These are phyloP conservation scores for Penicillium tannophilum DNA, from an alignment of 495 filamentous ascomycete genomes.

Conservation along the genomic window DNA sequence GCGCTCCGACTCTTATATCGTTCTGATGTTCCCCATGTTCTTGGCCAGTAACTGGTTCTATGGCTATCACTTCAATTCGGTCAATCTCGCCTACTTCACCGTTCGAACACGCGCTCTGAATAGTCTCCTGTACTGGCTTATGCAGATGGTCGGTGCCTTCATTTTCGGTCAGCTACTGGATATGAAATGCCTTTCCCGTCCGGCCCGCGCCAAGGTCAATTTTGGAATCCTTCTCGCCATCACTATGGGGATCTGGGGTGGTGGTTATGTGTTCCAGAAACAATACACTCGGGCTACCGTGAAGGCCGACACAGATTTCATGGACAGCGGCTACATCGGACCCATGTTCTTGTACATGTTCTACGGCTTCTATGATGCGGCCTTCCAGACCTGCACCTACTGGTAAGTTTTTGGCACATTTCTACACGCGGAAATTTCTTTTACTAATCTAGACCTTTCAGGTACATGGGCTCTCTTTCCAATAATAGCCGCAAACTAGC, in stretches of 20 bases:
- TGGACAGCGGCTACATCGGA: slow-evolving; percentile 65
- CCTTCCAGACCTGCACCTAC: slow-evolving; percentile 84
- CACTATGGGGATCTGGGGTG: slow-evolving; percentile 85
- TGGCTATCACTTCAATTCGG: slow-evolving; percentile 53
- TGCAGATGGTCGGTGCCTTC: slow-evolving; percentile 84
- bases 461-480: slow-evolving; percentile 89
- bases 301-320: slow-evolving; percentile 62
- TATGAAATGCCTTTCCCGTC: slow-evolving; percentile 60
- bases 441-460: slow-evolving; percentile 24
- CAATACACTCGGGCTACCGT: slow-evolving; percentile 58
- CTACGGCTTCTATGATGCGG: slow-evolving; percentile 88
- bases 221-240: slow-evolving; percentile 67
- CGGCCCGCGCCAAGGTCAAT: slow-evolving; percentile 72
- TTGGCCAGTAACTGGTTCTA: slow-evolving; percentile 57
- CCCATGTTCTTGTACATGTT: slow-evolving; percentile 93
- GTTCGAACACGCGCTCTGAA: slow-evolving; percentile 83
- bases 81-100: slow-evolving; percentile 71
- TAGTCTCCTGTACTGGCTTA: slow-evolving; percentile 80
- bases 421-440: not conserved
- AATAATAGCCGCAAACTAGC: slow-evolving; percentile 91
- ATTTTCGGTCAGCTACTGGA: slow-evolving; percentile 80
- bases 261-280: slow-evolving; percentile 79
- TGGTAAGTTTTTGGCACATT: slow-evolving; percentile 58
- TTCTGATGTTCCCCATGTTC: slow-evolving; percentile 88
- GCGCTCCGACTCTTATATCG: slow-evolving; percentile 69